Evolutionary conservation across 306 rosid species (phyloP).

Genomic region (Astragalus glycyphyllos): DNA sequence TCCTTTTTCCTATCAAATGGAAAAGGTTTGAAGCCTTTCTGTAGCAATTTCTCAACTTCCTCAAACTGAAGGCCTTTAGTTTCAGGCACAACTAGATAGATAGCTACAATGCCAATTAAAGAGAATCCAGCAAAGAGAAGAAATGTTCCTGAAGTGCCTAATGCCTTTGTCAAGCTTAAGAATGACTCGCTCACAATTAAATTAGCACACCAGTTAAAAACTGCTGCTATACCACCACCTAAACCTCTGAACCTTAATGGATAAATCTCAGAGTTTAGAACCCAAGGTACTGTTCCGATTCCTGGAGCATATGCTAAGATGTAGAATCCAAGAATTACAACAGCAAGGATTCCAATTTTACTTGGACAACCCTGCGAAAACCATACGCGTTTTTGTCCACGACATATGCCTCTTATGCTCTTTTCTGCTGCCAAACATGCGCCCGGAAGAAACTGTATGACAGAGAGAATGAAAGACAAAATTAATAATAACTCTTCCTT

Average conservation of each 20-base stretch:
- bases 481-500: too few relatives aligned
- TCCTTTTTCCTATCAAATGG: conserved; percentile 38
- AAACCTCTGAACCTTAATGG: conserved; percentile 75
- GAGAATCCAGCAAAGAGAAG: conserved; percentile 77
- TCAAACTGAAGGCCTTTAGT: conserved; percentile 71
- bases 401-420: conserved; percentile 45
- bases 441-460: conserved; percentile 62
- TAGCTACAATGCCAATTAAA: conserved; percentile 54
- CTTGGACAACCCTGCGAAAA: conserved; percentile 79
- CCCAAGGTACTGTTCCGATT: conserved; percentile 87
- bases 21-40: conserved; percentile 51
- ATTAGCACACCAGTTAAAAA: conserved; percentile 78
- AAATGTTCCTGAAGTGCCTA: conserved; percentile 74
- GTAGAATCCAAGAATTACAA: conserved; percentile 66
- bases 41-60: conserved; percentile 71
- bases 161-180: conserved; percentile 57
- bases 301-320: conserved; percentile 78
- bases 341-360: conserved; percentile 70
- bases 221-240: conserved; percentile 88
- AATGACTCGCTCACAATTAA: conserved; percentile 76
- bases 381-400: conserved; percentile 57
- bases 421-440: conserved; percentile 70
- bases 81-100: conserved; percentile 64
- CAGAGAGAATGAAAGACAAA: neutral
- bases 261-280: conserved; percentile 82